Percentiles rank a stretch among this genome's conserved stretches.
Evolutionary conservation across 2,329 filamentous ascomycete genomes (phyloP).

Genomic region (Paraphoma chrysanthemicola): DNA sequence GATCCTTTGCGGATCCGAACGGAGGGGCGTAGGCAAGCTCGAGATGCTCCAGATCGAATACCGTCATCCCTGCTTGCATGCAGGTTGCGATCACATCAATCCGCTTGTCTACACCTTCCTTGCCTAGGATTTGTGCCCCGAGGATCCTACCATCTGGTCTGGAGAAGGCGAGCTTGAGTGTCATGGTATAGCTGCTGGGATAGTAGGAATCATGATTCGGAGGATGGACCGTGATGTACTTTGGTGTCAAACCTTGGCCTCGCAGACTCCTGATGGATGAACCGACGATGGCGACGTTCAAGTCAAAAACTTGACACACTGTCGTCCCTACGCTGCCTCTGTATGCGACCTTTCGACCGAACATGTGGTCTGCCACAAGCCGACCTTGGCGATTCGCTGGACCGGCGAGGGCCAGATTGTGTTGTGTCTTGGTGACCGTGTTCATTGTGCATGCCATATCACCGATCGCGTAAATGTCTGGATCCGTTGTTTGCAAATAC

Average conservation of each 20-base stretch:
- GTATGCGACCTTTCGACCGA: constrained; percentile 16
- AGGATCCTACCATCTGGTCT: constrained; percentile 20
- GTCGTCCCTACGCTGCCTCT: constrained; percentile 29
- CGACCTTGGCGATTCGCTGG: constrained; percentile 35
- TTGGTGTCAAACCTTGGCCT: constrained; percentile 4
- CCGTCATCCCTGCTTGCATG: constrained; percentile 30
- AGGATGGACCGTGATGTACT: constrained; percentile 33
- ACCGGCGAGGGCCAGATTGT: constrained; percentile 28
- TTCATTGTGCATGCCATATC: constrained; percentile 35
- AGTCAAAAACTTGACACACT: constrained; percentile 27
- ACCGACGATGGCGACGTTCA: constrained; percentile 25
- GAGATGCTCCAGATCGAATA: constrained; percentile 34
- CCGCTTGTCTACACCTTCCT: constrained; percentile 23
- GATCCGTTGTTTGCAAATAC: constrained; percentile 32
- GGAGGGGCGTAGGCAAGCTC: constrained; percentile 36
- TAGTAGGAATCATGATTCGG: constrained; percentile 34
- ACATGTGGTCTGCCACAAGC: constrained; percentile 31
- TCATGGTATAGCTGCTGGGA: constrained; percentile 23
- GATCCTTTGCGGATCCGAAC: constrained; percentile 32
- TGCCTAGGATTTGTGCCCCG: constrained; percentile 27
- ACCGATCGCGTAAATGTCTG: constrained; percentile 35
- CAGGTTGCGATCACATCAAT: constrained; percentile 31
- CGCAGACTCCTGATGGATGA: constrained; percentile 15
- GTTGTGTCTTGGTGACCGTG: constrained; percentile 11
- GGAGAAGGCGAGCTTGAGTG: constrained; percentile 25